These are phyloP conservation scores for Penicillium rolfsii DNA, from an alignment of 2,329 filamentous ascomycete genomes.

Conservation along the genomic window DNA sequence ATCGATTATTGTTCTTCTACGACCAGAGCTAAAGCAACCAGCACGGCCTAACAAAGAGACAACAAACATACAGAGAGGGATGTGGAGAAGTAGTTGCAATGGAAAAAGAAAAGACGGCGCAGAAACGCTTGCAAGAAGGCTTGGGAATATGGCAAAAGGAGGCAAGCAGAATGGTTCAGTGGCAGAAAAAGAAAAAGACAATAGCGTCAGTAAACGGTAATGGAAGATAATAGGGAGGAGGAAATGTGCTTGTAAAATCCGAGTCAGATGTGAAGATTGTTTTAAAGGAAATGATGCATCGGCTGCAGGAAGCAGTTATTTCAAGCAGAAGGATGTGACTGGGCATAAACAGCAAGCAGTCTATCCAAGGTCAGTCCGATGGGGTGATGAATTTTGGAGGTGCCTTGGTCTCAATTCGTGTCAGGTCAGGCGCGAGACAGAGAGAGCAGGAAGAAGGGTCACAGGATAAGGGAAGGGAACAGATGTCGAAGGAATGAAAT, in stretches of 20 bases:
- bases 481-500: constrained; percentile 25
- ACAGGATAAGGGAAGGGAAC: constrained; percentile 18
- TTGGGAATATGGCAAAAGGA: constrained; percentile 31
- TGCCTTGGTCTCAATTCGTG: neutral
- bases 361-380: neutral
- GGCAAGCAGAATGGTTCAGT: constrained; percentile 14
- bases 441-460: constrained; percentile 5
- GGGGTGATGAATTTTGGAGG: neutral
- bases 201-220: neutral
- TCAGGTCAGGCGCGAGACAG: neutral
- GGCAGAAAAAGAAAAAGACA: neutral
- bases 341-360: constrained; percentile 5
- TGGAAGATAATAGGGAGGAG: constrained; percentile 6
- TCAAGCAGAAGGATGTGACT: constrained; percentile 5
- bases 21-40: constrained; percentile 1
- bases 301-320: neutral
- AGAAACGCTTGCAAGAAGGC: constrained; percentile 20
- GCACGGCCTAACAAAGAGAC: constrained; percentile 8
- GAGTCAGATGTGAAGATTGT: constrained; percentile 1
- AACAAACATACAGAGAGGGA: constrained; percentile 12
- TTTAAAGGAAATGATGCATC: neutral
- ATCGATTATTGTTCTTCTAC: constrained; percentile 6
- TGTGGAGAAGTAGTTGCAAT: neutral
- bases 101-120: neutral
- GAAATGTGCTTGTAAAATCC: constrained; percentile 3